Conservation (phyloP, 768 basidiomycete genomes). For the Exsudoporus frostii region DNA sequence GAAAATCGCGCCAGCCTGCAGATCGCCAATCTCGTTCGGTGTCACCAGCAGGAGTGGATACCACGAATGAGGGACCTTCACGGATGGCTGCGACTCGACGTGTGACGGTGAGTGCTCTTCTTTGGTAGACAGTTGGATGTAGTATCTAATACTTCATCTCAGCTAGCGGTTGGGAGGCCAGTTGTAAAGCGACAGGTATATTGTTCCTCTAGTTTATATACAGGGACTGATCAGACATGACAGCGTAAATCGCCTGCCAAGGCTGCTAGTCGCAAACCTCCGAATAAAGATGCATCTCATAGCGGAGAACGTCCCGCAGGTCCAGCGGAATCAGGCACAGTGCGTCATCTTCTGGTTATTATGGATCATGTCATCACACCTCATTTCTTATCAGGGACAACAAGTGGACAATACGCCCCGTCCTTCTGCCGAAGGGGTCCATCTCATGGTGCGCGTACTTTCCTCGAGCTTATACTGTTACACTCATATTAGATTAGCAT, state of each 20-base stretch:
- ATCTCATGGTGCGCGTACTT: too few species aligned
- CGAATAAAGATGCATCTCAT: background rate
- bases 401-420: too few species aligned
- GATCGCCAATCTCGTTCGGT: background rate
- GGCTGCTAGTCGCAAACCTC: background rate
- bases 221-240: background rate
- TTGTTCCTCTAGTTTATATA: background rate
- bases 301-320: background rate
- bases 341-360: background rate
- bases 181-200: background rate
- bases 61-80: background rate
- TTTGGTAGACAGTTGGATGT: background rate
- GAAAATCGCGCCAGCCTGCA: background rate
- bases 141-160: background rate
- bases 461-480: too few species aligned
- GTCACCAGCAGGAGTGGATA: background rate
- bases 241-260: background rate
- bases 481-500: too few species aligned
- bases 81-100: background rate
- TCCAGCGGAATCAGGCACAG: background rate
- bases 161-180: background rate
- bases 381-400: background rate
- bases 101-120: background rate
- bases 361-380: background rate
- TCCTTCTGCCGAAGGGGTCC: too few species aligned